These are phyloP conservation scores for Fusarium setosum DNA, from an alignment of 2,329 filamentous ascomycete genomes.

Conservation along the genomic window DNA sequence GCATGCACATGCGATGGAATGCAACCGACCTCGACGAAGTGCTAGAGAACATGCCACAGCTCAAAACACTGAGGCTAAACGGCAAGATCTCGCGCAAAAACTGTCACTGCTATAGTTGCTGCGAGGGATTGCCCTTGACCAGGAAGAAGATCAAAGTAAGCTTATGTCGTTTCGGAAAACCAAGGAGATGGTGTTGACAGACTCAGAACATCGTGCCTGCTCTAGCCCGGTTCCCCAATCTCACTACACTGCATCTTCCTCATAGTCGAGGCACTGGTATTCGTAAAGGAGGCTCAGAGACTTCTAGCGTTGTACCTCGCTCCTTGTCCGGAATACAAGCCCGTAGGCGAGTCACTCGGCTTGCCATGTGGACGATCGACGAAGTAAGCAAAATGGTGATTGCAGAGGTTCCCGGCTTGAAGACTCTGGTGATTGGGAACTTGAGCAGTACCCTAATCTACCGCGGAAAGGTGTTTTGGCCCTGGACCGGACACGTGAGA, in stretches of 20 bases:
- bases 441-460: not conserved
- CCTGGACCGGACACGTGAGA: not conserved
- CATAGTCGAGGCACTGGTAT: not conserved
- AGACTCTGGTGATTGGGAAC: not conserved
- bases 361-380: not conserved
- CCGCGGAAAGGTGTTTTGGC: not conserved
- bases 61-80: not conserved
- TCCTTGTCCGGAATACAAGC: not conserved
- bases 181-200: not conserved
- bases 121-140: not conserved
- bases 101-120: not conserved
- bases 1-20: not conserved
- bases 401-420: not conserved
- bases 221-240: not conserved
- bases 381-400: not conserved
- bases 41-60: not conserved
- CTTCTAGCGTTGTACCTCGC: not conserved
- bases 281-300: not conserved
- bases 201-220: not conserved
- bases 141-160: not conserved
- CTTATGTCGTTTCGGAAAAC: not conserved
- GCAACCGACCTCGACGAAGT: not conserved
- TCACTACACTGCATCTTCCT: not conserved
- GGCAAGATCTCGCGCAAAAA: not conserved
- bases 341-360: not conserved